Evolutionary conservation across 805 yeast genomes (phyloP), one percentile per base, ranked within the genome.

Genomic region (Zygoascus flipseniorum): DNA sequence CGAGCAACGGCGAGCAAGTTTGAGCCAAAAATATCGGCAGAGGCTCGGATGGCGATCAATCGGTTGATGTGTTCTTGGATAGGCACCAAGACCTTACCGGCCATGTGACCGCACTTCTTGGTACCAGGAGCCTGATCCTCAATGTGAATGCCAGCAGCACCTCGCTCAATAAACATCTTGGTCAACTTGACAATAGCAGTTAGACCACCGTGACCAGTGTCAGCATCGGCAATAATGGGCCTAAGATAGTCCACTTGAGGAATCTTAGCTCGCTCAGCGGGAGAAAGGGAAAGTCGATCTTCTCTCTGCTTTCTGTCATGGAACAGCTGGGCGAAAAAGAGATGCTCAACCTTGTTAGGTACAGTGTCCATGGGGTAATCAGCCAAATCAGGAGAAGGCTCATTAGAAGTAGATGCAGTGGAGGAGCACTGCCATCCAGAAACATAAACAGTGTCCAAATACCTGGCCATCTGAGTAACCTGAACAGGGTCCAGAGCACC

Each of bases 41-140:
- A 82, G 58, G 96, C 89, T 72, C 98, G 85, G 65, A 92, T 87
- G 49, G 97, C 95, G 60, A 89, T 84, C 69, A 92, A 78, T 71
- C 98, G 82, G 76, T 88, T 89, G 72, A 92, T 87, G 74, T 92
- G 98, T 76, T 92, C 98, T 74, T 89, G 97, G 56, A 89, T 93
- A 58, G 98, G 98, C 58, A 92, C 97, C 62, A 92, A 81, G 52
- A 93, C 97, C 73, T 93, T 89, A 64, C 98, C 98, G 61, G 96
- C 97, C 98, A 92, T 92, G 74, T 92, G 98, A 57, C 98, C 98
- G 76, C 98, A 92, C 76, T 92, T 92, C 73, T 92, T 92, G 64
- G 97, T 92, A 65, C 97, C 97, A 52, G 98, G 96, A 52, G 97
- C 97, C 78, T 92, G 98, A 73, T 92, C 98, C 76, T 92, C 99